phyloP scores from a whole-genome alignment of 129 eudicot genomes.

The Chrysanthemum lavandulifolium region DNA sequence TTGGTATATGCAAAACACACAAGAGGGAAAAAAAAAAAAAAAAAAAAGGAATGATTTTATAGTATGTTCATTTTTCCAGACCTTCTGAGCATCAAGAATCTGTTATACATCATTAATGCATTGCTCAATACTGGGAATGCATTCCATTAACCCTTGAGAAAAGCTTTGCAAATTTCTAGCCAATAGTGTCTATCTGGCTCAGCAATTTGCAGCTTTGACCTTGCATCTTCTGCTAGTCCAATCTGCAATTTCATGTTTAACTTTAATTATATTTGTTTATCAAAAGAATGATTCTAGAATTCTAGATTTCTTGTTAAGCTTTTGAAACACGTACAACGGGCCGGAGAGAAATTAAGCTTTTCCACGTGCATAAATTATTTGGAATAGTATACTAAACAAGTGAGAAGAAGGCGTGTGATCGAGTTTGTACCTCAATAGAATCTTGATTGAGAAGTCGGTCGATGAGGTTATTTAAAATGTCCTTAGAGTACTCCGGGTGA shows the following conservation, averaged over 20 bases:
- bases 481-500: constrained; percentile 84
- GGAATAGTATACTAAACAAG: background rate
- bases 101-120: background rate
- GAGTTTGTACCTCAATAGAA: constrained; percentile 39
- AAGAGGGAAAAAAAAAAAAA: too few relatives aligned
- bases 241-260: constrained; percentile 35
- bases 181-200: constrained; percentile 65
- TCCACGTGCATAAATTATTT: too few relatives aligned
- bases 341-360: background rate
- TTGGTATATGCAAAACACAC: too few relatives aligned
- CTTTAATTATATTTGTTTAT: constrained; percentile 2
- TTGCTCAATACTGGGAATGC: constrained; percentile 4
- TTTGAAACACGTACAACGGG: background rate
- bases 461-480: constrained; percentile 59
- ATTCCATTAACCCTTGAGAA: constrained; percentile 48
- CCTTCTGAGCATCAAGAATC: too few relatives aligned
- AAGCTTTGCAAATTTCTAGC: constrained; percentile 62
- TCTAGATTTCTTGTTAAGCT: background rate
- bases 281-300: background rate
- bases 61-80: too few relatives aligned
- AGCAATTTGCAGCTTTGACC: constrained; percentile 36
- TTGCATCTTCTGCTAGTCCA: constrained; percentile 54
- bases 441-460: constrained; percentile 61
- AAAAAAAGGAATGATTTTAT: too few relatives aligned
- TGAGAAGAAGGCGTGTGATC: background rate